Conservation (phyloP, 495 filamentous ascomycete genomes). For the Hapsidospora chrysogenum region DNA sequence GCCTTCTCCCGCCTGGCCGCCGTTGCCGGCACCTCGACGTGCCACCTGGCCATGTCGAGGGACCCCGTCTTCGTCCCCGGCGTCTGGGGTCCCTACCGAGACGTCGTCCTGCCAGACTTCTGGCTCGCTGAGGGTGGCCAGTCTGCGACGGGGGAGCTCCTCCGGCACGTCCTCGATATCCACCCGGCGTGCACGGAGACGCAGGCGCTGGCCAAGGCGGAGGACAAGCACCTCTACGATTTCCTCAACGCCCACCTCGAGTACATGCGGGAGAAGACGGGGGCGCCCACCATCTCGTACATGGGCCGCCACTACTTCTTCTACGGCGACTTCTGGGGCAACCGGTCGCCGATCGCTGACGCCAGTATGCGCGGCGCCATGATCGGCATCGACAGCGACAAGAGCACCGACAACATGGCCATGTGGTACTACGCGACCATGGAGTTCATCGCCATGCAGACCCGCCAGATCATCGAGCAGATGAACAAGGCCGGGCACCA, state of each 20-base stretch:
- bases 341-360: constrained; percentile 85
- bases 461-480: constrained; percentile 80
- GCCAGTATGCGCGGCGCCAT: constrained; percentile 79
- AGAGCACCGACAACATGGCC: constrained; percentile 68
- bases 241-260: constrained; percentile 82
- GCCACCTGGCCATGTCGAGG: constrained; percentile 88
- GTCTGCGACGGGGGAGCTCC: constrained; percentile 82
- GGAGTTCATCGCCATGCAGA: constrained; percentile 96
- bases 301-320: constrained; percentile 90
- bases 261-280: constrained; percentile 45
- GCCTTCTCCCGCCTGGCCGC: constrained; percentile 88
- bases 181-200: constrained; percentile 77
- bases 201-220: constrained; percentile 53
- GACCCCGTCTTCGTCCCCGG: constrained; percentile 82
- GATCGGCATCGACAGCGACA: constrained; percentile 72
- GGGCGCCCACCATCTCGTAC: constrained; percentile 64
- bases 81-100: constrained; percentile 92
- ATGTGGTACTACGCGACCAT: constrained; percentile 85
- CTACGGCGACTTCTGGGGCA: constrained; percentile 97
- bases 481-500: constrained; percentile 78
- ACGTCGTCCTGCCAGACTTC: constrained; percentile 75
- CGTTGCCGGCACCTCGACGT: constrained; percentile 95
- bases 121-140: constrained; percentile 98
- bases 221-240: constrained; percentile 76
- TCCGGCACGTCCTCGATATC: constrained; percentile 86